Percentiles rank a stretch among this genome's conserved stretches.
Evolutionary conservation across 106 monocot genomes (phyloP).

Genomic region (Dioscorea zingiberensis): DNA sequence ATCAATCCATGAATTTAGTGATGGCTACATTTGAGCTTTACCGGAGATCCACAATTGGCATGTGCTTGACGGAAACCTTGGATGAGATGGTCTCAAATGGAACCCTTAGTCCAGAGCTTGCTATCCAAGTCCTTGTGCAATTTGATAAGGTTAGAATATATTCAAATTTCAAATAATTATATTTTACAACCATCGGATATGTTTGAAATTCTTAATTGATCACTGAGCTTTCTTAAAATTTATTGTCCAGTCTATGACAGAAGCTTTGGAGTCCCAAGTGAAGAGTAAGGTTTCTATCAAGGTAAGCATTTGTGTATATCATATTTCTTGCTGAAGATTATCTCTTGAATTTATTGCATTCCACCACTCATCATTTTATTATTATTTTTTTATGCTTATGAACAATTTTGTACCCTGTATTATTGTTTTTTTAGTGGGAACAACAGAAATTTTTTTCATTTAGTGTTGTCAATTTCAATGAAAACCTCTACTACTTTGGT

Average conservation of each 20-base stretch:
- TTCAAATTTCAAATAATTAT: no score
- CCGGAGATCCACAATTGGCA: slow-evolving; percentile 64
- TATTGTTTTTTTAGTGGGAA: no score
- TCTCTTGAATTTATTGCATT: no score
- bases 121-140: slow-evolving; percentile 73
- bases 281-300: slow-evolving; percentile 93
- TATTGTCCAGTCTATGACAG: slow-evolving; percentile 75
- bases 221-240: background rate
- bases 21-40: slow-evolving; percentile 83
- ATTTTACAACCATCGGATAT: no score
- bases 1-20: background rate
- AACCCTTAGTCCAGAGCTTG: slow-evolving; percentile 63
- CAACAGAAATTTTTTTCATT: no score
- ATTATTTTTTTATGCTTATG: no score
- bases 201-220: no score
- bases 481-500: no score
- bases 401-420: no score
- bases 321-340: no score
- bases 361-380: no score
- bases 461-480: no score
- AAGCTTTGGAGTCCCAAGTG: slow-evolving; percentile 82
- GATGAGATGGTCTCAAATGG: slow-evolving; percentile 80
- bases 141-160: slow-evolving; percentile 54
- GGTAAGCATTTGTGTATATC: slow-evolving; percentile 25
- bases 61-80: slow-evolving; percentile 74